phyloP scores from a whole-genome alignment of 768 basidiomycete species.

The Lactarius deliciosus region DNA sequence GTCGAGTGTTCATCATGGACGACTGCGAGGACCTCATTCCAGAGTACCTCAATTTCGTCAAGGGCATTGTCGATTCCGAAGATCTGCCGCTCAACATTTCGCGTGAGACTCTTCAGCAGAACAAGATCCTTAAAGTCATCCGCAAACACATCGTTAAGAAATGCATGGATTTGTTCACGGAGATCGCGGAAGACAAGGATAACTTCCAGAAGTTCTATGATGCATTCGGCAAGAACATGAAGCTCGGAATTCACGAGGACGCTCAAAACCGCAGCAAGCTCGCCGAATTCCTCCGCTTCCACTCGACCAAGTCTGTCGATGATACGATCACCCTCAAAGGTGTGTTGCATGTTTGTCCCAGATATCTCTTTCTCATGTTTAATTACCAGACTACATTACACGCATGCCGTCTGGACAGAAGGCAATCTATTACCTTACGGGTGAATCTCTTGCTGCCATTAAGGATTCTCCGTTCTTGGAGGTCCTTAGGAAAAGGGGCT shows the following conservation, averaged over 20 bases:
- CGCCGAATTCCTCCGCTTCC: conserved; percentile 98
- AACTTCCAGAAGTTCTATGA: conserved; percentile 97
- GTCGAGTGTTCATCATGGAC: conserved; percentile 99
- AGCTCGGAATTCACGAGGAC: conserved; percentile 99
- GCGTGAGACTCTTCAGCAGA: conserved; percentile 98
- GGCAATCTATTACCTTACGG: conserved; percentile 98
- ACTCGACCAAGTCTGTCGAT: conserved; percentile 90
- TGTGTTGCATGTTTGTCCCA: conserved; percentile 36
- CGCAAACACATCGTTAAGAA: conserved; percentile 99
- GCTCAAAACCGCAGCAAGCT: conserved; percentile 99
- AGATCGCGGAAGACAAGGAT: conserved; percentile 99
- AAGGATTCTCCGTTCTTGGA: conserved; percentile 98
- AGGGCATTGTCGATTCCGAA: conserved; percentile 99
- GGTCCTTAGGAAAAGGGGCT: conserved; percentile 99
- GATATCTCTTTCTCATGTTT: background rate
- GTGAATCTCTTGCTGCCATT: conserved; percentile 89
- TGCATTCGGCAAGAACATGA: conserved; percentile 98
- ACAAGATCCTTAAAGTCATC: conserved; percentile 99
- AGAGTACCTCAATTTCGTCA: conserved; percentile 99
- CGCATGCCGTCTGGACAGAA: conserved; percentile 99
- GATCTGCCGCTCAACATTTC: conserved; percentile 99
- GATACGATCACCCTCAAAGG: conserved; percentile 94
- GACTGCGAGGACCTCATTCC: conserved; percentile 99
- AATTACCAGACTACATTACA: conserved; percentile 85
- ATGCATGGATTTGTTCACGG: conserved; percentile 88